Evolutionary conservation across 257 asterid genomes (phyloP), one percentile per base, ranked within the genome.

Genomic region (Eucommia ulmoides): DNA sequence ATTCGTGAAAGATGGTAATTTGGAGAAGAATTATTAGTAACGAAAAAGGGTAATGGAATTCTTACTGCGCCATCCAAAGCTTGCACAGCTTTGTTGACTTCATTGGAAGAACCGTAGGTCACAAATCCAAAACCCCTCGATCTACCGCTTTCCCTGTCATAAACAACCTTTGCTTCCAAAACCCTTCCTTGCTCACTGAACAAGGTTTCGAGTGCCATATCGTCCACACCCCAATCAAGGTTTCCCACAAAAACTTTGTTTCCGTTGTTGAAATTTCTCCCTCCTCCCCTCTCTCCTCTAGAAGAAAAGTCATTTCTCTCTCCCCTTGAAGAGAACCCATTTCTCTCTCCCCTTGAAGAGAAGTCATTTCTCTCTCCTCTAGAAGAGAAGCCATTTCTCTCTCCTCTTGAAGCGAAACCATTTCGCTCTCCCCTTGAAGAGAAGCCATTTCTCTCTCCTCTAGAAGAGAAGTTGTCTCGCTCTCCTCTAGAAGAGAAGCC

Each of bases 91-190:
- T 53, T 71, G 60, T 74, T 70, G 61, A 76, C 94, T 70, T 88
- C 97, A 18, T 73, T 68, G 33, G 87, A 57, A 0, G 88, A 59
- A 53, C 72, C 55, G 61, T 65, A 82, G 11, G 97, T 72, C n/a
- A 88, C 97, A 45, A 88, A 88, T 41, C 97, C 97, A 6, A 84
- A 88, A 23, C 97, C 97, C 77, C 82, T 82, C 22, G 94, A 88
- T 57, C 94, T 71, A 35, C 95, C 94, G 52, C 79, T 84, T 15
- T 88, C 94, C 41, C 95, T 74, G 62, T 84, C 95, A 24, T 73
- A 84, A 18, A 88, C 86, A 22, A 88, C 97, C 38, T 59, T 69
- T 17, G 97, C 97, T 53, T 88, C 97, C 67, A 57, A 20, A n/a
- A 88, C 97, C 59, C 55, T 71, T 48, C 97, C 97, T 35, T 82